These are phyloP conservation scores for Phaffia tasmanica DNA, from an alignment of 768 basidiomycete species.

Conservation along the genomic window DNA sequence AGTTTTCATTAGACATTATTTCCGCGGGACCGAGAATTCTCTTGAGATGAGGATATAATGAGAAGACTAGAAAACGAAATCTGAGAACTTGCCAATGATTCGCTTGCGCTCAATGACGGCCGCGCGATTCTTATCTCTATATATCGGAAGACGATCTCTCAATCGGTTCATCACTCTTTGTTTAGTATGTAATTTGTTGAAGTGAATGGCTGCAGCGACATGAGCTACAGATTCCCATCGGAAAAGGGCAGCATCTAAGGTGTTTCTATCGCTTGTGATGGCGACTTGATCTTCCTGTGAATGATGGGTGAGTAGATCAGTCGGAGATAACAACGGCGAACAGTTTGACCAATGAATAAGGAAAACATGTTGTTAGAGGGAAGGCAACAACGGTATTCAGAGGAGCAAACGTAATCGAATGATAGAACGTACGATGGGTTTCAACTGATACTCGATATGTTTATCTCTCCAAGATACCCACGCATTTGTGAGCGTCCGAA, in stretches of 20 bases:
- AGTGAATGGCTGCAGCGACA: constrained; percentile 60
- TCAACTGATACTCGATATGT: constrained; percentile 36
- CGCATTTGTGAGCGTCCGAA: constrained; percentile 45
- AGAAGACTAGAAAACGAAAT: too few relatives aligned
- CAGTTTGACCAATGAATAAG: too few relatives aligned
- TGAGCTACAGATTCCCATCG: constrained; percentile 21
- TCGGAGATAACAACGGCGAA: too few relatives aligned
- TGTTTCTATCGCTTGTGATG: constrained; percentile 4
- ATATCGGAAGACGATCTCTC: constrained; percentile 60
- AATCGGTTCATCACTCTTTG: constrained; percentile 54
- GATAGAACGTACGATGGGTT: too few relatives aligned
- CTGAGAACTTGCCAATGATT: constrained; percentile 48
- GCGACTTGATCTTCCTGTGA: constrained; percentile 20
- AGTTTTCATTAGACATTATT: too few relatives aligned
- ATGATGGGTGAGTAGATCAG: not conserved
- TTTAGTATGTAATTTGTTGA: constrained; percentile 55
- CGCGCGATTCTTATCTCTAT: constrained; percentile 54
- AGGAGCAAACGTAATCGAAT: not conserved
- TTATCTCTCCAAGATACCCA: constrained; percentile 76
- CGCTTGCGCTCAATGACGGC: constrained; percentile 49
- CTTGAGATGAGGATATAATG: too few relatives aligned
- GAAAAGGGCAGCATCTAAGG: constrained; percentile 19
- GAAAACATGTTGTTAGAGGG: not conserved
- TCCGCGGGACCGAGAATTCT: too few relatives aligned
- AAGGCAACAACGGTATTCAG: not conserved